These are phyloP conservation scores for Mycena chlorophos DNA, from an alignment of 768 basidiomycete species.

Conservation along the genomic window DNA sequence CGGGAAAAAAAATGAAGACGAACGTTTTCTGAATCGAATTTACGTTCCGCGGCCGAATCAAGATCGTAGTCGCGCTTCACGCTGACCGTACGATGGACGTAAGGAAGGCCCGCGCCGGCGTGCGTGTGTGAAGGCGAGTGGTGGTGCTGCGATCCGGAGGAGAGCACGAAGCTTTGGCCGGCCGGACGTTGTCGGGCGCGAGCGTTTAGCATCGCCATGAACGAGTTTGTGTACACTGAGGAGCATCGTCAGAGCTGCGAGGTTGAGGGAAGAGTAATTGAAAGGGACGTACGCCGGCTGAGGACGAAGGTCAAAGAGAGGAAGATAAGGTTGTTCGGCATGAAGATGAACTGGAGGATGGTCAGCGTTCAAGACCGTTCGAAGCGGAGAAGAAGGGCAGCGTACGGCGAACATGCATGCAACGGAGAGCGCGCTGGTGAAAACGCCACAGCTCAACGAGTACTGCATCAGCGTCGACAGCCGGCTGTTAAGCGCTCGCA, in stretches of 20 bases:
- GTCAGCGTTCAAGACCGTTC: no score
- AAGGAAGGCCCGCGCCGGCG: no score
- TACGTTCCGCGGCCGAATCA: not conserved
- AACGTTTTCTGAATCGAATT: not conserved
- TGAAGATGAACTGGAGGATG: slow-evolving; percentile 39
- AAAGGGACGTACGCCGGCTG: slow-evolving; percentile 40
- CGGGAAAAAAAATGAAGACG: not conserved
- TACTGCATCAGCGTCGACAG: slow-evolving; percentile 40
- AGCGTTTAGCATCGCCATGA: slow-evolving; percentile 29
- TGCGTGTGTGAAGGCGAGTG: not conserved
- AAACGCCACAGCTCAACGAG: slow-evolving; percentile 37
- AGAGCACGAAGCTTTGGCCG: not conserved
- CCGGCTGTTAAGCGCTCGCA: slow-evolving; percentile 29
- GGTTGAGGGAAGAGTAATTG: not conserved
- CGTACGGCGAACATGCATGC: slow-evolving; percentile 44
- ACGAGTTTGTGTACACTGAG: slow-evolving; percentile 51
- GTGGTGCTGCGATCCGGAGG: not conserved
- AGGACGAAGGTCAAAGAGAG: slow-evolving; percentile 43
- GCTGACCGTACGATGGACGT: not conserved
- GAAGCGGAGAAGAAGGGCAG: slow-evolving; percentile 4
- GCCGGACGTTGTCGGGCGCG: slow-evolving; percentile 4
- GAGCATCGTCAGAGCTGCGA: no score
- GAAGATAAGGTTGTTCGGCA: slow-evolving; percentile 46
- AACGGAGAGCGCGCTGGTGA: slow-evolving; percentile 47
- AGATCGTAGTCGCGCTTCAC: not conserved